Conservation (phyloP, 148 eudicot species). For the Chenopodium berlandieri region DNA sequence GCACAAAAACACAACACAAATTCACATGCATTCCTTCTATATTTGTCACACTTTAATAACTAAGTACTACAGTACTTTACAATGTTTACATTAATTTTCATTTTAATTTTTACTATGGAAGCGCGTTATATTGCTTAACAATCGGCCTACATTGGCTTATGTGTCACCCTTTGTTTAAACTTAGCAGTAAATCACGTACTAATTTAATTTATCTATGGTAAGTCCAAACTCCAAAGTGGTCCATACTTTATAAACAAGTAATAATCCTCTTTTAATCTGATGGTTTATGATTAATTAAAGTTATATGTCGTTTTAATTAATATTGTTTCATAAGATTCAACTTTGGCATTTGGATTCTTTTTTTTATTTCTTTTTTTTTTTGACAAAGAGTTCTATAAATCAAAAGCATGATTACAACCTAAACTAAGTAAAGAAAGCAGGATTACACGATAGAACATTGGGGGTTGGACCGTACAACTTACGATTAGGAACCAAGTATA, state of each 20-base stretch:
- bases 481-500: no score
- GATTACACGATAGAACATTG: no score
- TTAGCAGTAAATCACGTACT: neutral
- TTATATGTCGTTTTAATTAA: neutral
- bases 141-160: neutral
- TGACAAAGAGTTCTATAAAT: no score
- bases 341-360: no score
- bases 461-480: no score
- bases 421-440: no score
- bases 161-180: neutral
- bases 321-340: no score
- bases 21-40: slow-evolving; percentile 14
- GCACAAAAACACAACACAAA: slow-evolving; percentile 10
- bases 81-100: neutral
- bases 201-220: no score
- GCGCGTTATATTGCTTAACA: slow-evolving; percentile 17
- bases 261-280: neutral
- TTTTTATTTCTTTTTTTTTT: no score
- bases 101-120: neutral
- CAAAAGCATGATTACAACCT: no score
- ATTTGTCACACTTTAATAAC: neutral
- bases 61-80: no score
- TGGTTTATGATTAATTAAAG: neutral
- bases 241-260: neutral
- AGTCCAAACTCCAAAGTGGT: neutral